Base-by-base conservation (phyloP, 805 yeast species). In the Starmerella sp. region DNA sequence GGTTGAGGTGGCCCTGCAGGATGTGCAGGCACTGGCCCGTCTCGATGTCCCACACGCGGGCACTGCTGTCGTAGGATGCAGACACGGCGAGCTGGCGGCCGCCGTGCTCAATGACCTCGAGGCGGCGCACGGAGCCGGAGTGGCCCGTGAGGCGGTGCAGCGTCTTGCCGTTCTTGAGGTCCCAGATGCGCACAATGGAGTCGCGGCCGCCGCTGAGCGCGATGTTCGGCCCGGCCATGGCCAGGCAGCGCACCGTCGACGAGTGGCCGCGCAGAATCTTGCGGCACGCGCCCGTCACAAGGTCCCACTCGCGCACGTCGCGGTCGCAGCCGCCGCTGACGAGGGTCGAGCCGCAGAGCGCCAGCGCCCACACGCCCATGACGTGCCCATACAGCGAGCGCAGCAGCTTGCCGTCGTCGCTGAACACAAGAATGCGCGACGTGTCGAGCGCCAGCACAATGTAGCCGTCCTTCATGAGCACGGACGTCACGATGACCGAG, bases 291-390 rank as follows among this genome's bases (percentile, higher is more conserved):
- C 96, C 95, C 29, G 91, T 79, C 60, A 81, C 75, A 61, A 90
- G 77, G 70, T 91, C 96, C 98, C 98, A 91, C 61, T 91, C 89
- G 67, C 97, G 79, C 28, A 91, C 95, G 39, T 96, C 90, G 66
- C 96, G 79, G 71, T 91, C 98, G 61, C 97, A 96, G 17, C 95
- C 88, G 38, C 97, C 97, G 37, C 95, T 83, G 22, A 91, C 96
- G 60, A 91, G 78, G 63, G 91, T 84, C 65, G 89, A 81, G 44
- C 95, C 96, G 71, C 84, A 88, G 1, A 96, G 87, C 44, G 90
- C 84, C 57, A 93, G 83, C 34, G 95, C 90, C 97, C 97, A 91
- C 13, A 93, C 96, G 42, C 97, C 98, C 76, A 89, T 96, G 51
- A 93, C 88, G 67, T 93, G 98, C 5, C 98, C 98, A 71, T 87